Base-by-base conservation (phyloP, 2,329 filamentous ascomycete species). In the Ascosphaera apis region DNA sequence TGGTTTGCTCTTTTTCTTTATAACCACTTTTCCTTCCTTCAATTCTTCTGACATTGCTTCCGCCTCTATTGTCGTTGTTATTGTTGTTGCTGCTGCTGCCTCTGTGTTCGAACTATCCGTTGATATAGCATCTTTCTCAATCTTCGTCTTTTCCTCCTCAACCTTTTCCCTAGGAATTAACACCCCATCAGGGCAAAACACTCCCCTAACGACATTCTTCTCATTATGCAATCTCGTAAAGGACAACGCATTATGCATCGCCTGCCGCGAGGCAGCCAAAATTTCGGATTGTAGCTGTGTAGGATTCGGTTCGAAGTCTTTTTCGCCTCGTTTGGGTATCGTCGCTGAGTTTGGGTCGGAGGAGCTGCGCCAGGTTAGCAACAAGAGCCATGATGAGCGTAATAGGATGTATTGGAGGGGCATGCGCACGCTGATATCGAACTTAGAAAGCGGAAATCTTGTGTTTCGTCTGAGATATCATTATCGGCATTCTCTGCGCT, bases 241-340 rank as follows among this genome's bases (percentile, higher is more conserved):
- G 36, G 72, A 67, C 37, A 95, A 65, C 2, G 86, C 84, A 46
- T 82, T 74, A 54, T 91, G 79, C 77, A 98, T 88, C 15, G 84
- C 86, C 45, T 68, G 65, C 37, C 86, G 73, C 42, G 82, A 91
- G 33, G 78, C 69, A 48, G 82, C 76, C 36, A 98, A 72, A 6
- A 76, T 69, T 38, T 68, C 66, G 43, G 76, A 72, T 55, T 98
- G 88, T 21, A 79, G 71, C 21, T 70, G 68, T 2, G 88, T 95
- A 34, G 80, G 79, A 56, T 95, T 83, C 18, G 79, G 75, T 57
- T 95, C 88, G 53, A 93, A 98, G 58, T 98, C 88, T 55, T 98
- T 98, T 53, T 91, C 83, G 41, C 88, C 88, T 43, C 83, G 81
- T 44, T 86, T 83, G 25, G 91, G 82, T 8, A 84, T 67, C 45